phyloP scores from a whole-genome alignment of 2,329 filamentous ascomycete genomes.

The Daldinia eschscholtzii region DNA sequence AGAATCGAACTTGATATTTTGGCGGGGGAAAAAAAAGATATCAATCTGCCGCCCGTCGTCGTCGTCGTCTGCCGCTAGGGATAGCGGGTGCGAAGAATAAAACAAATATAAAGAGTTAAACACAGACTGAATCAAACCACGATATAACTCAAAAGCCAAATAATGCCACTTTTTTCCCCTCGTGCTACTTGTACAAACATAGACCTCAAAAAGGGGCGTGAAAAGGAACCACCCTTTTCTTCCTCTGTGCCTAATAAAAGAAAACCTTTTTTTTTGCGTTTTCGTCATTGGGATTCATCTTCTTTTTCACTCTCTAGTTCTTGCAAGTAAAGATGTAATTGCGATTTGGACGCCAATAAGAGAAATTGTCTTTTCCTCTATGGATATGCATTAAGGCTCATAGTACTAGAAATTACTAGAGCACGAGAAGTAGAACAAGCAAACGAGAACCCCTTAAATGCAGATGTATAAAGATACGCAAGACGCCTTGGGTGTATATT shows the following conservation, averaged over 20 bases:
- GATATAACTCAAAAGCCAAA: slow-evolving; percentile 6
- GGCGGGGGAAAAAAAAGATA: slow-evolving; percentile 9
- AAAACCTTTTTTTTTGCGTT: slow-evolving; percentile 26
- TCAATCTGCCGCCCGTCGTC: slow-evolving; percentile 24
- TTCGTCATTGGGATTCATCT: not conserved
- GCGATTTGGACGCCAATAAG: slow-evolving; percentile 10
- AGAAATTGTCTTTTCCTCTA: slow-evolving; percentile 35
- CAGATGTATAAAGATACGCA: slow-evolving; percentile 32
- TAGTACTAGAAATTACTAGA: slow-evolving; percentile 20
- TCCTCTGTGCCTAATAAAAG: slow-evolving; percentile 2
- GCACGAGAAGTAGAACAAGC: slow-evolving; percentile 19
- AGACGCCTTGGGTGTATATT: slow-evolving; percentile 47
- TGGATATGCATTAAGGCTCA: slow-evolving; percentile 37
- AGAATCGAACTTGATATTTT: slow-evolving; percentile 3
- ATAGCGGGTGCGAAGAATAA: not conserved
- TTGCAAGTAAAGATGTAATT: not conserved
- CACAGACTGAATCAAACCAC: slow-evolving; percentile 14
- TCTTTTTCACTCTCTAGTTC: slow-evolving; percentile 31
- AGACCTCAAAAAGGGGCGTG: slow-evolving; percentile 13
- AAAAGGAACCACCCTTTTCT: slow-evolving; percentile 1
- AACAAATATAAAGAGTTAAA: not conserved
- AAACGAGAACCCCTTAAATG: slow-evolving; percentile 43
- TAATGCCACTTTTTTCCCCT: slow-evolving; percentile 20
- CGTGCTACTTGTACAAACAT: slow-evolving; percentile 37
- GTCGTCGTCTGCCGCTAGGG: slow-evolving; percentile 1